Percentiles rank a stretch among this genome's conserved stretches.
These are phyloP conservation scores for Saturnispora besseyi DNA, from an alignment of 805 yeast genomes.

Conservation along the genomic window DNA sequence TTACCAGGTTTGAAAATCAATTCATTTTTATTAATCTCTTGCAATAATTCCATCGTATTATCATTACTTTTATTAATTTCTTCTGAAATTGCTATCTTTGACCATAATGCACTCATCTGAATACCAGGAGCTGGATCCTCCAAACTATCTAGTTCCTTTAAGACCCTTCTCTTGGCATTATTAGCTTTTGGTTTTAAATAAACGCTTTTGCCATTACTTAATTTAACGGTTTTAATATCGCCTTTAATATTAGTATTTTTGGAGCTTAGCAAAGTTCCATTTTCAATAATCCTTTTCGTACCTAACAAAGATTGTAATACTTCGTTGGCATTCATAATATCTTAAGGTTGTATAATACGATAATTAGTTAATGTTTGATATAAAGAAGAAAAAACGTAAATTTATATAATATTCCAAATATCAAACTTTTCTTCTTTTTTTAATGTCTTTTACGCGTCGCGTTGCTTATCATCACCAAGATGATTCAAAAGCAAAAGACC, in stretches of 20 bases:
- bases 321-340: slow-evolving; percentile 1
- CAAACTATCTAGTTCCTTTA: slow-evolving; percentile 1
- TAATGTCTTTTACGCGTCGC: neutral
- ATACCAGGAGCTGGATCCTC: slow-evolving; percentile 8
- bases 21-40: neutral
- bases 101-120: slow-evolving; percentile 19
- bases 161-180: neutral
- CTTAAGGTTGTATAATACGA: neutral
- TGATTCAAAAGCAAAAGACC: slow-evolving; percentile 27
- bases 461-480: neutral
- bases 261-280: neutral
- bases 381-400: neutral
- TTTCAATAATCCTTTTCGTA: neutral
- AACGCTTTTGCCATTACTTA: slow-evolving; percentile 21
- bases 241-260: neutral
- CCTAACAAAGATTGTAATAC: slow-evolving; percentile 2
- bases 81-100: slow-evolving; percentile 19
- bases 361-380: neutral
- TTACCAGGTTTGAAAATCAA: slow-evolving; percentile 1
- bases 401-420: neutral
- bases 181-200: slow-evolving; percentile 15
- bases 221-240: slow-evolving; percentile 4
- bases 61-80: slow-evolving; percentile 11
- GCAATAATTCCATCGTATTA: slow-evolving; percentile 1
- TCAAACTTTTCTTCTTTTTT: neutral